Evolutionary conservation across 345 rosid species (phyloP), one percentile per base, ranked within the genome.

Genomic region (Turritis glabra): DNA sequence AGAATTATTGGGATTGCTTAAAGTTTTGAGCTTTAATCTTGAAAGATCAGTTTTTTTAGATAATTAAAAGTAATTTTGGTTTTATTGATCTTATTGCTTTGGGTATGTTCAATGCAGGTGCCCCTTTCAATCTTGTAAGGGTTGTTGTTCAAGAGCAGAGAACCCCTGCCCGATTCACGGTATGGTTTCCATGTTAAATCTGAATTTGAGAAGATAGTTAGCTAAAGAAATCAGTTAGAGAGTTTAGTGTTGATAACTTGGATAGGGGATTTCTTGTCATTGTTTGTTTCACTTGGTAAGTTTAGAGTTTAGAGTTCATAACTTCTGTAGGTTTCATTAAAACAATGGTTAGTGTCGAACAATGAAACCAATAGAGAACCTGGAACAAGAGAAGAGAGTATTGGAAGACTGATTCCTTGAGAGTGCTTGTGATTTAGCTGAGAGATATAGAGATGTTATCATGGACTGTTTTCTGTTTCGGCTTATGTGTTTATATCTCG

Each of bases 121-220:
- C 75, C 99, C 97, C 0, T 92, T 89, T 77, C 91, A 87, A 63
- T 90, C 97, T 30, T 95, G 99, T 85, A 95, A 95, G 81, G 90
- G 91, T 80, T 92, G 99, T 68, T 95, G 99, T 58, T 85, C 94
- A 26, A 89, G 85, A 84, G 96, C 99, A 2, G 96, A 92, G 78
- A 95, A 95, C 71, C 98, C 96, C 6, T 95, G 99, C 75, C 86
- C 84, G 32, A 95, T 95, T 80, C 99, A 95, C 33, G 99, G 99
- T 95, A 89, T 61, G 77, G 18, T 65, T 43, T 30, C 13, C 3
- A 2, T 32, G 0, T 3, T 4, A 9, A 44, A 17, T 64, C 57
- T 64, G 0, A 40, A 22, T 19, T 30, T 56, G 57, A 65, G 41
- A 46, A 44, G 21, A n/a, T 35, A 35, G 13, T 58, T 14, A 17